phyloP scores from a whole-genome alignment of 2,329 filamentous ascomycete species.

The Zasmidium angulare region DNA sequence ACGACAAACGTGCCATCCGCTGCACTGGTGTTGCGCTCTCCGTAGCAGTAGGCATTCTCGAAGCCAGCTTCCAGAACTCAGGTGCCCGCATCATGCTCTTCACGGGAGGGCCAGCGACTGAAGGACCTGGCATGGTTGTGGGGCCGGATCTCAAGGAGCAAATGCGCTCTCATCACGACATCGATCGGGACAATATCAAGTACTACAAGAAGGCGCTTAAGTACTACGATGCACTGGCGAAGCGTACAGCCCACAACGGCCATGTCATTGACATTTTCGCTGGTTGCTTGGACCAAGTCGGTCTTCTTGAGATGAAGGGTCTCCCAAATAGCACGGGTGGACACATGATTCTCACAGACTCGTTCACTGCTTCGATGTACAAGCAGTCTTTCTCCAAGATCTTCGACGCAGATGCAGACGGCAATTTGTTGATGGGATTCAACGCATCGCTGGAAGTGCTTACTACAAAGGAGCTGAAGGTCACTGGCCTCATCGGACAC shows the following conservation, averaged over 20 bases:
- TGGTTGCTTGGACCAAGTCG: constrained; percentile 95
- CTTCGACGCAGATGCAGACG: constrained; percentile 93
- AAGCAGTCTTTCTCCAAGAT: constrained; percentile 97
- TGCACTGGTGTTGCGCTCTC: constrained; percentile 97
- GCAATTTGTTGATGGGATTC: constrained; percentile 96
- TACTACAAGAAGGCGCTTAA: constrained; percentile 99
- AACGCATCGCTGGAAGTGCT: constrained; percentile 94
- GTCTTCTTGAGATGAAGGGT: constrained; percentile 96
- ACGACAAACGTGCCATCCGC: constrained; percentile 83
- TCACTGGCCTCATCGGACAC: constrained; percentile 94
- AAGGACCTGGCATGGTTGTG: constrained; percentile 95
- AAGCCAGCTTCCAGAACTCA: constrained; percentile 93
- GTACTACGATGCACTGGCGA: constrained; percentile 94
- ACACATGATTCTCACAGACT: constrained; percentile 97
- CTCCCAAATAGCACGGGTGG: constrained; percentile 94
- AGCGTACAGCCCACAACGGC: constrained; percentile 91
- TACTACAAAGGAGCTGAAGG: constrained; percentile 97
- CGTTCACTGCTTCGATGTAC: constrained; percentile 98
- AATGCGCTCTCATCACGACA: constrained; percentile 97
- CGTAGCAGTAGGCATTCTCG: constrained; percentile 86
- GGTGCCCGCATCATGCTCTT: constrained; percentile 97
- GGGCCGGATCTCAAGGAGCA: constrained; percentile 93
- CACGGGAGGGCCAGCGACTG: constrained; percentile 88
- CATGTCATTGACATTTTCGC: constrained; percentile 98
- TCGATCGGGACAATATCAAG: constrained; percentile 97